These are phyloP conservation scores for Tylopilus rubrobrunneus DNA, from an alignment of 768 basidiomycete species.

Conservation along the genomic window DNA sequence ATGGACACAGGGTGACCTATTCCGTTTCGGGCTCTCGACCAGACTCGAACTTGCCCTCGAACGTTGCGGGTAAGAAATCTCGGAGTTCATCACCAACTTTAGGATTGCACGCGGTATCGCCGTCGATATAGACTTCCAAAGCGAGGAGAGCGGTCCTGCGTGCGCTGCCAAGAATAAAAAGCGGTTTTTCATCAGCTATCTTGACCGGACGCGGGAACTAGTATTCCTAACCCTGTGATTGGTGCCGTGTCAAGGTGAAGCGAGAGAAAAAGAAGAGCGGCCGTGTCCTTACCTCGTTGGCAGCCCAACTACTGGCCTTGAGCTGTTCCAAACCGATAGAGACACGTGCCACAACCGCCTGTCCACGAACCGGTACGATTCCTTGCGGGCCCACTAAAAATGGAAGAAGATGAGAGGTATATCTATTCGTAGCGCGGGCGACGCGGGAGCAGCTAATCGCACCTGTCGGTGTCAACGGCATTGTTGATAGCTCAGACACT, in stretches of 20 bases:
- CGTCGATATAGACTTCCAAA: slow-evolving; percentile 50
- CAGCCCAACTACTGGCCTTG: slow-evolving; percentile 45
- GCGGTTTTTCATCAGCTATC: slow-evolving; percentile 35
- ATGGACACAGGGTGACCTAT: slow-evolving; percentile 51
- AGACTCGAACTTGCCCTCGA: slow-evolving; percentile 49
- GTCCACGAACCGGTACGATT: slow-evolving; percentile 59
- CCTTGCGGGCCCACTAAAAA: slow-evolving; percentile 49
- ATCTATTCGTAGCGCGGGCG: slow-evolving; percentile 85
- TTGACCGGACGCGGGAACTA: slow-evolving; percentile 71
- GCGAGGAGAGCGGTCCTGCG: slow-evolving; percentile 39
- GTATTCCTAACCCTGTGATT: slow-evolving; percentile 54
- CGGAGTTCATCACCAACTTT: slow-evolving; percentile 47
- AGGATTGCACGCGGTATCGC: slow-evolving; percentile 54
- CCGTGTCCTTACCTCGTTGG: slow-evolving; percentile 35
- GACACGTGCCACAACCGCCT: no score
- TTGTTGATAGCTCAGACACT: slow-evolving; percentile 5
- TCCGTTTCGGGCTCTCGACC: slow-evolving; percentile 65
- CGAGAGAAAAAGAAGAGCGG: not conserved
- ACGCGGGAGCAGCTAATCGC: slow-evolving; percentile 55
- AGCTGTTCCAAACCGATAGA: slow-evolving; percentile 39
- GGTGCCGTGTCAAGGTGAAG: not conserved
- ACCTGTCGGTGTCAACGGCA: slow-evolving; percentile 59
- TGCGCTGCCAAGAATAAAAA: slow-evolving; percentile 73
- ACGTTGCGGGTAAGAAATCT: slow-evolving; percentile 56
- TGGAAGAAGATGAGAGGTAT: slow-evolving; percentile 72